A percentile compares a stretch with the other conserved stretches of the same genome.
Evolutionary conservation across 345 rosid species (phyloP).

Genomic region (Sisymbrium irio): DNA sequence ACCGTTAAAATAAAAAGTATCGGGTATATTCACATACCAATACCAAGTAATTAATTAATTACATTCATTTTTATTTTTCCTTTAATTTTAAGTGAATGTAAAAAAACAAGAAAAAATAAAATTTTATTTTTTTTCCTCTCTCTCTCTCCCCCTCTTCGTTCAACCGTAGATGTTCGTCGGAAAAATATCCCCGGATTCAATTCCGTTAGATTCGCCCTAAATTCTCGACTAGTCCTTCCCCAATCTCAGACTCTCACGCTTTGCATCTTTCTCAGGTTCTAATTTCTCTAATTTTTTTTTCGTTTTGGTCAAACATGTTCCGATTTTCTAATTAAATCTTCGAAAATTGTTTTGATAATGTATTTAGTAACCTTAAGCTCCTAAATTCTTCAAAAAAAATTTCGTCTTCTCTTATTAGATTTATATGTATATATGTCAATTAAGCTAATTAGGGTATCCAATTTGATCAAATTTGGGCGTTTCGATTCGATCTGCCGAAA

Average conservation of each 20-base stretch:
- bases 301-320: conserved; percentile 7
- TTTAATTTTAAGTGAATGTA: conserved; percentile 18
- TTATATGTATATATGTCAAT: background rate
- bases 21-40: conserved; percentile 2
- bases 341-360: conserved; percentile 6
- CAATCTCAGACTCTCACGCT: background rate
- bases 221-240: conserved; percentile 10
- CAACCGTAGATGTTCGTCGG: conserved; percentile 50
- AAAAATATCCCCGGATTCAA: conserved; percentile 42
- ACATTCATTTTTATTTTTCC: conserved; percentile 19
- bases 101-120: conserved; percentile 25
- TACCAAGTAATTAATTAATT: conserved; percentile 19
- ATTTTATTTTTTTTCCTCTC: background rate
- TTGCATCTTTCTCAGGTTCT: background rate
- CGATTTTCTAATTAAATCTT: background rate
- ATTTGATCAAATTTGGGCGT: conserved; percentile 14
- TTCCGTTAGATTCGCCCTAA: conserved; percentile 28
- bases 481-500: conserved; percentile 16
- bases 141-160: conserved; percentile 14
- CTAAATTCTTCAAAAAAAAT: background rate
- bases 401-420: background rate
- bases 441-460: conserved; percentile 23
- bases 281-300: background rate
- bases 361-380: conserved; percentile 22
- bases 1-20: background rate